A percentile compares a stretch with the other conserved stretches of the same genome.
Evolutionary conservation across 768 basidiomycete genomes (phyloP).

Genomic region (Pulveroboletus sp.): DNA sequence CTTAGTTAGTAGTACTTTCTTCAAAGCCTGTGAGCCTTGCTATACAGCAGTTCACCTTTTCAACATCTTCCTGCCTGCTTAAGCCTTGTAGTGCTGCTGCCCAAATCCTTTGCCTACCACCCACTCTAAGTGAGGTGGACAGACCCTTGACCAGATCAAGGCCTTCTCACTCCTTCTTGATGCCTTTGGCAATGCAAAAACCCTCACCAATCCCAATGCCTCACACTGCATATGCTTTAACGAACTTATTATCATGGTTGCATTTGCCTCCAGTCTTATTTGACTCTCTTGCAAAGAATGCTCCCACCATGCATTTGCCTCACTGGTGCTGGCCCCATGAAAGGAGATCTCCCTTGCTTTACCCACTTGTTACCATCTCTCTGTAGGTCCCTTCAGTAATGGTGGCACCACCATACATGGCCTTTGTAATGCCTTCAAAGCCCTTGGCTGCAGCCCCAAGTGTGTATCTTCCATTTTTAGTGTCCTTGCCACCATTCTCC

Average conservation of each 20-base stretch:
- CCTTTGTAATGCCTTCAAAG: conserved; percentile 50
- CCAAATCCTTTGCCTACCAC: conserved; percentile 59
- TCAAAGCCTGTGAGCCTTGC: too few relatives aligned
- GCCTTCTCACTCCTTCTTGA: conserved; percentile 54
- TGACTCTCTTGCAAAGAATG: conserved; percentile 55
- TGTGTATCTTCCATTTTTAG: conserved; percentile 52
- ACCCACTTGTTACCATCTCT: conserved; percentile 60
- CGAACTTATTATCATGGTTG: conserved; percentile 53
- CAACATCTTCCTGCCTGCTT: too few relatives aligned
- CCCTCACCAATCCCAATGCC: conserved; percentile 57
- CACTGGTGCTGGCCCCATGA: conserved; percentile 55
- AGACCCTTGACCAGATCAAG: conserved; percentile 52
- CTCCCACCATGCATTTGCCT: conserved; percentile 66
- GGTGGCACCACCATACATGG: conserved; percentile 57
- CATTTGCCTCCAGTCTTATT: conserved; percentile 48
- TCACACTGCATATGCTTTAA: conserved; percentile 57
- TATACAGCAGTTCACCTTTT: too few relatives aligned
- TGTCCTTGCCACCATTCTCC: conserved; percentile 49
- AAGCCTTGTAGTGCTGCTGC: too few relatives aligned
- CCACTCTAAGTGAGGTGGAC: conserved; percentile 50
- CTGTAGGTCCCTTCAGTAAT: conserved; percentile 59
- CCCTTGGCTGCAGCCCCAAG: conserved; percentile 60
- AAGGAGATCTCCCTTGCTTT: conserved; percentile 58
- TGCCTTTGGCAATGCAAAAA: conserved; percentile 66
- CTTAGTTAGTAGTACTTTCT: too few relatives aligned